Percentiles rank a stretch among this genome's conserved stretches.
Conservation (phyloP, 169 alveolate genomes). For the Plasmodium vivax region DNA sequence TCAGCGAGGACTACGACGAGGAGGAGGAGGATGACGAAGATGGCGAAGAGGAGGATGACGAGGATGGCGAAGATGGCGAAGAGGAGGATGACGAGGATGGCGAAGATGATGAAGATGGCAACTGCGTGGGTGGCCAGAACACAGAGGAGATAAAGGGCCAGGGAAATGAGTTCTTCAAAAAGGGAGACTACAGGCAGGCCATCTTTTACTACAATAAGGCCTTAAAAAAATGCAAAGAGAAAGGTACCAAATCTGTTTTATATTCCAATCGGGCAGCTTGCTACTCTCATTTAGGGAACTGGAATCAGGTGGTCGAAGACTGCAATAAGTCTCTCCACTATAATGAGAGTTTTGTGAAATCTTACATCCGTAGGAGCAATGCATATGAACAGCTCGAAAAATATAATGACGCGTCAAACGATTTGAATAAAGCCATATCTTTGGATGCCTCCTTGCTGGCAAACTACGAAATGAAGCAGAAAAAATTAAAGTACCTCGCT, state of each 20-base stretch:
- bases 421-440: constrained; percentile 88
- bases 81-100: not conserved
- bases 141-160: constrained; percentile 72
- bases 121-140: constrained; percentile 27
- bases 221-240: constrained; percentile 77
- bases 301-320: constrained; percentile 85
- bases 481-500: constrained; percentile 77
- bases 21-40: no score
- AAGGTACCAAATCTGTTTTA: constrained; percentile 77
- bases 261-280: constrained; percentile 90
- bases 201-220: constrained; percentile 80
- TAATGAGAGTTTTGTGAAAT: constrained; percentile 49
- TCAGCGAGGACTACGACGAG: not conserved
- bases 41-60: not conserved
- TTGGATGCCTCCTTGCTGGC: constrained; percentile 85
- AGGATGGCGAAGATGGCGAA: not conserved
- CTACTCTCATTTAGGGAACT: constrained; percentile 80
- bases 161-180: constrained; percentile 76
- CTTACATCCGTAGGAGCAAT: constrained; percentile 87
- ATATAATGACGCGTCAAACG: constrained; percentile 90
- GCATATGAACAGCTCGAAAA: constrained; percentile 87
- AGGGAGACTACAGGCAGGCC: constrained; percentile 72
- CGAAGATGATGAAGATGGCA: not conserved
- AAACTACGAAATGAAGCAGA: constrained; percentile 69
- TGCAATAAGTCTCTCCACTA: constrained; percentile 17